Base-by-base conservation (phyloP, 768 basidiomycete species). In the Russula brevipes region DNA sequence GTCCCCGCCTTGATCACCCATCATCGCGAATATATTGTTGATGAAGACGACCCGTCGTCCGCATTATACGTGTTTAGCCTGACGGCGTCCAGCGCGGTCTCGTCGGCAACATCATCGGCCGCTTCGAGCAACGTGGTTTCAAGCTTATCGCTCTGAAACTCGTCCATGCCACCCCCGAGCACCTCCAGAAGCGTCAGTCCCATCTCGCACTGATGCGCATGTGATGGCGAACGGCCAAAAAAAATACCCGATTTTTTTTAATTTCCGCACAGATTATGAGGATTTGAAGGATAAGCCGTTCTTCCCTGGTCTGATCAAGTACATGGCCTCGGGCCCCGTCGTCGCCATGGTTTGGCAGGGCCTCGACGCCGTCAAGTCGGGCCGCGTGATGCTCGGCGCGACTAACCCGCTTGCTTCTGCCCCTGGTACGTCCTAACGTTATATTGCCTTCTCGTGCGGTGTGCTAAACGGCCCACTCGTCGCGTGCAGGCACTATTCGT, bases 111-210 rank as follows among this genome's bases (percentile, higher is more conserved):
- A 98, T 98, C 85, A 91, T 96, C 78, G 71, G 82, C 73, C 85
- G 96, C 71, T 98, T 99, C 78, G 97, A 99, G 85, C 86, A 89
- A 81, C 93, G 96, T 69, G 97, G 97, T 69, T 99, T 86, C 87
- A 97, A 98, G 83, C 88, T 98, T 75, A 81, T 89, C 73, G 96
- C 96, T 63, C 81, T 98, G 74, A 98, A 99, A 82, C 81, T 98
- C 73, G 86, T 86, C 66, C 85, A 87, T 51, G 82, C 97, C 47
- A 81, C 87, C 68, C 77, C 81, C 65, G 83, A 82, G 71, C 95
- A 94, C 78, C 92, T 99, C 73, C 89, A 97, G 81, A 85, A 91
- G 73, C 97, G 91, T 92, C 16, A 51, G 77, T 54, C 35, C 17
- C 4, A 31, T 52, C 54, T 39, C 24, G 12, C 16, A 19, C 6